Base-by-base conservation (phyloP, 768 basidiomycete genomes). In the Trametes elegans region DNA sequence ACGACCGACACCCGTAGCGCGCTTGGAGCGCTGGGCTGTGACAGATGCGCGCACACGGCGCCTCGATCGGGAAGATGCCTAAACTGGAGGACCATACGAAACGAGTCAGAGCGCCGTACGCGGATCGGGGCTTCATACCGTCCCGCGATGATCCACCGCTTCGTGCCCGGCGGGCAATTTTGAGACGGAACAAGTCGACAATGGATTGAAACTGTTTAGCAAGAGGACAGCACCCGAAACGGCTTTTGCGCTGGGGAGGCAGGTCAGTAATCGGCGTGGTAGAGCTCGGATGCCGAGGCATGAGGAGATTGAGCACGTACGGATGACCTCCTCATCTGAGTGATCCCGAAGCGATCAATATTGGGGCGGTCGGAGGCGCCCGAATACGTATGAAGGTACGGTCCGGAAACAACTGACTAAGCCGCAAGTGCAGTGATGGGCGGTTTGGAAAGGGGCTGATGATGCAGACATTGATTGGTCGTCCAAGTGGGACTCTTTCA, bases 371-470 rank as follows among this genome's bases (percentile, higher is more conserved):
- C 27, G 26, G 24, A 7, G 16, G 29, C 45, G 45, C 28, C 38
- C n/a, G n/a, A n/a, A n/a, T n/a, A 18, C 38, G 7, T 26, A n/a
- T 13, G 26, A 3, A 18, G 10, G 18, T 27, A 7, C 49, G 38
- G 49, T 29, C 38, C 46, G 47, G n/a, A 19, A 23, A 11, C 7
- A 23, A 19, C 19, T 52, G 50, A 52, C 50, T 52, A 52, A 52
- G 50, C 50, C 13, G n/a, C 13, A 3, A 18, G 28, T 41, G 38
- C 23, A 14, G 16, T 46, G 48, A 51, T 57, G 43, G 28, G 56
- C 48, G 47, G 56, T 39, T 46, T 52, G 50, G 45, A 57, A 52
- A 57, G 56, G 56, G 49, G 50, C 56, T 43, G 26, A 9, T 57
- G 56, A 57, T 57, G 50, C 24, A n/a, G n/a, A 24, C 38, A 50